phyloP scores from a whole-genome alignment of 495 filamentous ascomycete genomes.

The Talaromyces proteolyticus region DNA sequence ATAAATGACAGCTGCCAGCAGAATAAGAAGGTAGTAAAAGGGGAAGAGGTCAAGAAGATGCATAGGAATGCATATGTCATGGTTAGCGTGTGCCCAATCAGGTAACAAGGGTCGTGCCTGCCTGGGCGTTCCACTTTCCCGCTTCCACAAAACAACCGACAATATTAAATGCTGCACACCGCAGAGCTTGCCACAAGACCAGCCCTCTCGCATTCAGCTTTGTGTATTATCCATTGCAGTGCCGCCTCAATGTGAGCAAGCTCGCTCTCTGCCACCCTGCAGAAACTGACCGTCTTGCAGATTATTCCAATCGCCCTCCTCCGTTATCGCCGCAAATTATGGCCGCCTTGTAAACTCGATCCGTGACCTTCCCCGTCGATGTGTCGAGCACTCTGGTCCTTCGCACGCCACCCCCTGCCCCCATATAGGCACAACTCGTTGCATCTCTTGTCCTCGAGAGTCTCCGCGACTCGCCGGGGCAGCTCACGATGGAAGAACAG shows the following conservation, averaged over 20 bases:
- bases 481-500: conserved; percentile 48
- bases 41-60: no score
- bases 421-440: not conserved
- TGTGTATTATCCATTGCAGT: no score
- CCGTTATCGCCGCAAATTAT: not conserved
- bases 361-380: not conserved
- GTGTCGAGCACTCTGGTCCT: not conserved
- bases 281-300: no score
- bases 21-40: no score
- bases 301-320: not conserved
- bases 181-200: not conserved
- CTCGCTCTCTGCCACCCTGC: no score
- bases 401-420: not conserved
- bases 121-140: conserved; percentile 1
- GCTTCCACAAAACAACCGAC: no score
- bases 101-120: conserved; percentile 3
- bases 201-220: no score
- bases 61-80: no score
- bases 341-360: conserved; percentile 1
- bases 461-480: conserved; percentile 19
- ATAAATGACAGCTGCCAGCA: no score
- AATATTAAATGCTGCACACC: not conserved
- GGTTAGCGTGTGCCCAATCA: no score
- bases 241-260: no score
- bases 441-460: conserved; percentile 8